These are phyloP conservation scores for Cyberlindnera veronae DNA, from an alignment of 805 yeast genomes.

Conservation along the genomic window DNA sequence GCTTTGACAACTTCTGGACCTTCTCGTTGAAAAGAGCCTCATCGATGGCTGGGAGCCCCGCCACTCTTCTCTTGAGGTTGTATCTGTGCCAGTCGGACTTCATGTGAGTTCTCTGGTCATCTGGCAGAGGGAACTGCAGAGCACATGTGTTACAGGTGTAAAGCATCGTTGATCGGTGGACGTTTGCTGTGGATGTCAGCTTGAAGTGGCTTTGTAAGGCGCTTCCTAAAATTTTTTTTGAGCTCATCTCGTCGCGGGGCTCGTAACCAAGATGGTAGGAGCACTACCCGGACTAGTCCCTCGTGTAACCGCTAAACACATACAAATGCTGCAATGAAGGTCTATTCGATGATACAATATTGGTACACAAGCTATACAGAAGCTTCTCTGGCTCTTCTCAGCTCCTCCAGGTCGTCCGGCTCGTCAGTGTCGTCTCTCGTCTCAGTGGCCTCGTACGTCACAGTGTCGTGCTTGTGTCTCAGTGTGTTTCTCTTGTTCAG, in stretches of 20 bases:
- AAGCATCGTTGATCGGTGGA: slow-evolving; percentile 4
- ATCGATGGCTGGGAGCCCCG: slow-evolving; percentile 71
- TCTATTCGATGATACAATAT: background rate
- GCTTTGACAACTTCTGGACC: slow-evolving; percentile 36
- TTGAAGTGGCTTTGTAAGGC: too few species aligned
- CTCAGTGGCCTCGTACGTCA: slow-evolving; percentile 62
- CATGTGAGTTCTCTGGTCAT: slow-evolving; percentile 87
- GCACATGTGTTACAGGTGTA: slow-evolving; percentile 88
- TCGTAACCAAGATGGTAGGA: too few species aligned
- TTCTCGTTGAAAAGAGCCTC: slow-evolving; percentile 69
- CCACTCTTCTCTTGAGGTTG: slow-evolving; percentile 91
- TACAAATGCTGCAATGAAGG: too few species aligned
- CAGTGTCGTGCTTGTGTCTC: slow-evolving; percentile 73
- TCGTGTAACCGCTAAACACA: too few species aligned
- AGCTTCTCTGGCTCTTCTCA: slow-evolving; percentile 9
- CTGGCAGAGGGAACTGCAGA: slow-evolving; percentile 70
- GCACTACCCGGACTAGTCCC: too few species aligned
- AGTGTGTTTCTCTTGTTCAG: slow-evolving; percentile 60
- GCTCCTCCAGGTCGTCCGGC: slow-evolving; percentile 22
- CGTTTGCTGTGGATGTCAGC: background rate
- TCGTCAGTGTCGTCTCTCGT: slow-evolving; percentile 32
- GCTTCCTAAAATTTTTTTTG: too few species aligned
- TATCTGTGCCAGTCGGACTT: slow-evolving; percentile 98
- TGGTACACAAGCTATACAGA: background rate
- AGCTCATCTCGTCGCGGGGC: too few species aligned